These are phyloP conservation scores for Corrigiola litoralis DNA, from an alignment of 179 eudicot species.

Conservation along the genomic window DNA sequence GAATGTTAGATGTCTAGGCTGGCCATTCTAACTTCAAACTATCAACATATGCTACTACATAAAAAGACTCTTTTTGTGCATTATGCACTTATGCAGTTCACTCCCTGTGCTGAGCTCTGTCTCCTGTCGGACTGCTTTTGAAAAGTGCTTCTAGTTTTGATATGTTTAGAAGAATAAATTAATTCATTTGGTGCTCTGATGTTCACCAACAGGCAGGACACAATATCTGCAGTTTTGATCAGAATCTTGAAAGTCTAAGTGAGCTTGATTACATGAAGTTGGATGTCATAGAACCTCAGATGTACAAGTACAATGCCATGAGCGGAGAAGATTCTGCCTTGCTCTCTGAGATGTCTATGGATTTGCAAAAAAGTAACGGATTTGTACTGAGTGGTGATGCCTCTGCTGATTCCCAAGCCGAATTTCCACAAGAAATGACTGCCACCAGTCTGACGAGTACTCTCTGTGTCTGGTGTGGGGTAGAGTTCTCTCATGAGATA, in stretches of 20 bases:
- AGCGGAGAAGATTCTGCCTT: slow-evolving; percentile 36
- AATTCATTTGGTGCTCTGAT: background rate
- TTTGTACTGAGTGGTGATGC: slow-evolving; percentile 29
- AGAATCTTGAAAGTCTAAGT: slow-evolving; percentile 34
- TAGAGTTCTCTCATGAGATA: slow-evolving; percentile 46
- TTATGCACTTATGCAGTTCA: background rate
- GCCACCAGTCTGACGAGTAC: slow-evolving; percentile 26
- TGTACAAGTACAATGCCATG: slow-evolving; percentile 37
- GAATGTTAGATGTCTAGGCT: background rate
- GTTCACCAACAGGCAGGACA: slow-evolving; percentile 34
- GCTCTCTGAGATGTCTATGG: slow-evolving; percentile 40
- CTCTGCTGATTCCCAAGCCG: slow-evolving; percentile 15
- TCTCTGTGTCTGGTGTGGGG: slow-evolving; percentile 66
- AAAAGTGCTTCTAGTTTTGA: background rate
- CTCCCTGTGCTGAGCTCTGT: background rate
- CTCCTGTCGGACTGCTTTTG: background rate
- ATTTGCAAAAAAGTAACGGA: slow-evolving; percentile 25
- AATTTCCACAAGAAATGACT: slow-evolving; percentile 14
- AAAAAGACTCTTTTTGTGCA: no score
- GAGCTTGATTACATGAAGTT: slow-evolving; percentile 45
- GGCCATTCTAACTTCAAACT: background rate
- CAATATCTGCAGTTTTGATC: slow-evolving; percentile 32
- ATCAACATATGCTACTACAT: no score
- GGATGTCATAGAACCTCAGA: slow-evolving; percentile 46
- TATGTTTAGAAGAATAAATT: background rate